Evolutionary conservation across 2,329 filamentous ascomycete species (phyloP), one percentile per base, ranked within the genome.

Genomic region (Westerdykella aurantiaca): DNA sequence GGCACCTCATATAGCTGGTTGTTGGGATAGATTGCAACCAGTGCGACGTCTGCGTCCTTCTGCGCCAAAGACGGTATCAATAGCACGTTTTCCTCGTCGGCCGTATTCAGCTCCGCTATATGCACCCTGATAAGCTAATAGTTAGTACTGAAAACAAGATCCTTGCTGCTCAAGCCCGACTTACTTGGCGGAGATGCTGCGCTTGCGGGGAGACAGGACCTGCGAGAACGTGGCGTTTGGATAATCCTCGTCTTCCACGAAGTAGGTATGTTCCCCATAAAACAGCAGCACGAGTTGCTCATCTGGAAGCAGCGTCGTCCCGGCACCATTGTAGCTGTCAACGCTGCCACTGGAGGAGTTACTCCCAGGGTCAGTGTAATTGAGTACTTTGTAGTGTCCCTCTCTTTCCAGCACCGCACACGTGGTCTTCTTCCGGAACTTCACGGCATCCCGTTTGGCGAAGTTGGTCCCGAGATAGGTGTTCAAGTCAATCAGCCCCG

Each of bases 11-110:
- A 49, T 34, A 23, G n/a, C n/a, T n/a, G n/a, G n/a, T n/a, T n/a
- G n/a, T n/a, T n/a, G n/a, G 23, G 17, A 49, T 34, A 25, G 31
- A 22, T 40, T 43, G 43, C 11, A 39, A 14, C 41, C 6, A 47
- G 21, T 11, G 42, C 25, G 31, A 44, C 11, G 18, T 47, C 45
- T 12, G 42, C 42, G 21, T 47, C 31, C 5, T 37, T n/a, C n/a
- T n/a, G n/a, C n/a, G n/a, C n/a, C n/a, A n/a, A n/a, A n/a, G n/a
- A n/a, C n/a, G n/a, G n/a, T n/a, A n/a, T n/a, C n/a, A n/a, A n/a
- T n/a, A n/a, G n/a, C n/a, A n/a, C n/a, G n/a, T n/a, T n/a, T n/a
- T n/a, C n/a, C n/a, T n/a, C n/a, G n/a, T n/a, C n/a, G n/a, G n/a
- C n/a, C n/a, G n/a, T n/a, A n/a, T n/a, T n/a, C n/a, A n/a, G n/a